Conservation (phyloP, 1,139 yeast genomes). For the Candida mesenterica region DNA sequence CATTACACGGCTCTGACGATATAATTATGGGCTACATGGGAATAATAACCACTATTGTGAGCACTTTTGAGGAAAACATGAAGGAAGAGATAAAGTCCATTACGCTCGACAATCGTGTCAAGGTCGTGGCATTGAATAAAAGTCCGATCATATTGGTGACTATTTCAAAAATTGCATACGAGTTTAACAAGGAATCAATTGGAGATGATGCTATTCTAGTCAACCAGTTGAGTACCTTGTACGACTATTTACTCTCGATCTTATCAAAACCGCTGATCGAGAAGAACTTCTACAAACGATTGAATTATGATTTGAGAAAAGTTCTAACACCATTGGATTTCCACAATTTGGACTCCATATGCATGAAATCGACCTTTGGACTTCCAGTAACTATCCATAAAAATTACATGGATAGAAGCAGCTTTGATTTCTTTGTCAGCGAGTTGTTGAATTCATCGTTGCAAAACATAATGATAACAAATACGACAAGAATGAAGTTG, state of each 20-base stretch:
- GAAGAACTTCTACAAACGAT: conserved; percentile 65
- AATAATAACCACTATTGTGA: conserved; percentile 62
- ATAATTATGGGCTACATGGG: conserved; percentile 74
- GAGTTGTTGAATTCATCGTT: conserved; percentile 28
- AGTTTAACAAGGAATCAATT: conserved; percentile 15
- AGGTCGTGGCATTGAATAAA: conserved; percentile 60
- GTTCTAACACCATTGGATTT: conserved; percentile 69
- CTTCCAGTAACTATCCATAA: conserved; percentile 8
- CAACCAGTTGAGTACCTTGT: conserved; percentile 70
- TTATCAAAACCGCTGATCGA: conserved; percentile 73
- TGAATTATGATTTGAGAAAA: conserved; percentile 79
- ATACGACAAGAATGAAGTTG: conserved; percentile 34
- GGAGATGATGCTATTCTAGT: conserved; percentile 24
- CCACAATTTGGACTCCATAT: conserved; percentile 60
- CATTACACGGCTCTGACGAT: conserved; percentile 75
- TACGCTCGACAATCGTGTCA: conserved; percentile 33
- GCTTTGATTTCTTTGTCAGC: conserved; percentile 30
- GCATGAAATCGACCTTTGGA: conserved; percentile 51
- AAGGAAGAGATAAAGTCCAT: conserved; percentile 31
- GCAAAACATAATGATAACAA: conserved; percentile 32
- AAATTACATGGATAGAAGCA: conserved; percentile 8
- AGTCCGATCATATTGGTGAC: conserved; percentile 77
- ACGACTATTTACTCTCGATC: conserved; percentile 77
- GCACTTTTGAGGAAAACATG: conserved; percentile 52
- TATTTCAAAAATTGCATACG: conserved; percentile 51